Percentiles rank a stretch among this genome's conserved stretches.
Conservation (phyloP, 2,329 filamentous ascomycete genomes). For the Botrytis sinoallii region DNA sequence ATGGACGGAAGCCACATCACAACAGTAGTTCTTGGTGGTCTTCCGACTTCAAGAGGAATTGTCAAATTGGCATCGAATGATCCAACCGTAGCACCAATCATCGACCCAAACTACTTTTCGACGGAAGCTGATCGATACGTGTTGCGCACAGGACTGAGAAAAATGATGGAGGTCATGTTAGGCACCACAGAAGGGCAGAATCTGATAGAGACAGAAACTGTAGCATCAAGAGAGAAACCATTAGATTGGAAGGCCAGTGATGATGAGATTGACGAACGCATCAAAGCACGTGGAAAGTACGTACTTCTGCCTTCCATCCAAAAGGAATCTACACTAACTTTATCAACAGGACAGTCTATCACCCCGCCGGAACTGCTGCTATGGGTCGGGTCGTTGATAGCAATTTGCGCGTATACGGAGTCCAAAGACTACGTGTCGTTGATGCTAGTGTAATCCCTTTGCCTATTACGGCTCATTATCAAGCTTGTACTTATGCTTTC, state of each 20-base stretch:
- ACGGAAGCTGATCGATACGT: slow-evolving; percentile 2
- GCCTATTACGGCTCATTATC: slow-evolving; percentile 12
- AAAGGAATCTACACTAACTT: too few relatives aligned
- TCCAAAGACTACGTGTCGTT: slow-evolving; percentile 1
- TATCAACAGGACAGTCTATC: not conserved
- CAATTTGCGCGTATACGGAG: slow-evolving; percentile 2
- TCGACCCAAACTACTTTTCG: slow-evolving; percentile 9
- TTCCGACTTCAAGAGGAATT: slow-evolving; percentile 24
- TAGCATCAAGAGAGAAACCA: not conserved
- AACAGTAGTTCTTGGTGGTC: slow-evolving; percentile 10
- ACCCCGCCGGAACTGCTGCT: slow-evolving; percentile 8
- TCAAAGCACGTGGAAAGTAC: slow-evolving; percentile 7
- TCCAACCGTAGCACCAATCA: slow-evolving; percentile 7
- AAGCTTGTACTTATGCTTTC: slow-evolving; percentile 4
- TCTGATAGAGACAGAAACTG: not conserved
- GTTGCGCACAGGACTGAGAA: slow-evolving; percentile 1
- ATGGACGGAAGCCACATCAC: slow-evolving; percentile 20
- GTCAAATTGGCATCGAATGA: slow-evolving; percentile 4
- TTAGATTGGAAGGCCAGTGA: not conserved
- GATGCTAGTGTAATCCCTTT: slow-evolving; percentile 12
- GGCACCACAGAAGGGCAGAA: not conserved
- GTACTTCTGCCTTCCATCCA: too few relatives aligned
- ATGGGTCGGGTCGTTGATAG: slow-evolving; percentile 10
- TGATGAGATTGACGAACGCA: slow-evolving; percentile 3
- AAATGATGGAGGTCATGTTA: not conserved